Conservation (phyloP, 1,139 yeast genomes). For the Scheffersomyces insectosa region DNA sequence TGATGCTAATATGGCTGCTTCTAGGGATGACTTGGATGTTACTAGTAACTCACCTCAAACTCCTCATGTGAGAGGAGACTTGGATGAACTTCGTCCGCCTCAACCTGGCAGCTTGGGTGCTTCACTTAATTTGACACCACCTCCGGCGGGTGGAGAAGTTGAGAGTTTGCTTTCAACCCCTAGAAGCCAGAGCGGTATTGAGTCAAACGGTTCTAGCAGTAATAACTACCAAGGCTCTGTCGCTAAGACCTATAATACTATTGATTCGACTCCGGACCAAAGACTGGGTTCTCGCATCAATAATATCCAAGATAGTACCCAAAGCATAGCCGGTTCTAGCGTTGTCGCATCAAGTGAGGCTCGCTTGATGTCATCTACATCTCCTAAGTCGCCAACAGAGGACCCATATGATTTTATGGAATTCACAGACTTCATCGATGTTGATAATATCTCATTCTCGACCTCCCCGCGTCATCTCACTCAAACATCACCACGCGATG, state of each 20-base stretch:
- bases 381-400: constrained; percentile 13
- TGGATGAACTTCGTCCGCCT: background rate
- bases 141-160: too few species aligned
- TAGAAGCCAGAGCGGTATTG: too few species aligned
- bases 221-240: too few species aligned
- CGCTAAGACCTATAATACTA: too few species aligned
- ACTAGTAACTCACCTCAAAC: background rate
- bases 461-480: constrained; percentile 11
- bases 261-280: background rate
- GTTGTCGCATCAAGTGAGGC: too few species aligned
- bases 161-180: too few species aligned
- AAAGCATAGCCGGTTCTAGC: too few species aligned
- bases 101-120: too few species aligned
- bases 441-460: constrained; percentile 45
- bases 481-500: background rate
- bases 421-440: constrained; percentile 65
- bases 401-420: constrained; percentile 48
- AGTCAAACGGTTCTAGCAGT: too few species aligned
- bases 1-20: constrained; percentile 4
- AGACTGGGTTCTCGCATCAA: too few species aligned
- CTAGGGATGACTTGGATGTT: background rate
- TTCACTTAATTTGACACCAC: too few species aligned
- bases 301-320: too few species aligned
- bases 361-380: constrained; percentile 2
- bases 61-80: background rate